These are phyloP conservation scores for Leccinum subtestaceum DNA, from an alignment of 768 basidiomycete species.

Conservation along the genomic window DNA sequence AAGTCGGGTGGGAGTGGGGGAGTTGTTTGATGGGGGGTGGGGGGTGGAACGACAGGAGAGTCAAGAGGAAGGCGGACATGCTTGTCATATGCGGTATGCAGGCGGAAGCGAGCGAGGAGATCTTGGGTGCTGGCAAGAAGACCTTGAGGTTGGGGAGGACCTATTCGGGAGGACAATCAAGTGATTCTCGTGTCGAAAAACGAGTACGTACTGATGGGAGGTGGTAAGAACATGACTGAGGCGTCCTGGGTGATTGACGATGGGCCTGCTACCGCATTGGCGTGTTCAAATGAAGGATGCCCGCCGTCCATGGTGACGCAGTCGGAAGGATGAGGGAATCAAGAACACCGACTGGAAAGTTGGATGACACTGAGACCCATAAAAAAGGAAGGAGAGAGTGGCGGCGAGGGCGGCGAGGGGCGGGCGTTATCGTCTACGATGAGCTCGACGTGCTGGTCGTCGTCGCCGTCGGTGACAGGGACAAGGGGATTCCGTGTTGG, in stretches of 20 bases:
- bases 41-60: conserved; percentile 21
- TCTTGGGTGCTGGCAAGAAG: conserved; percentile 76
- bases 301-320: conserved; percentile 31
- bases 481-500: conserved; percentile 36
- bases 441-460: conserved; percentile 27
- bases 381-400: conserved; percentile 4
- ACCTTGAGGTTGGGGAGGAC: conserved; percentile 33
- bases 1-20: conserved; percentile 50
- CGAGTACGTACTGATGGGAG: conserved; percentile 31
- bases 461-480: conserved; percentile 35
- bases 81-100: conserved; percentile 75
- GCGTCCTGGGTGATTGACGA: conserved; percentile 37
- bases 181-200: conserved; percentile 3
- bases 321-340: conserved; percentile 21
- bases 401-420: neutral
- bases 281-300: conserved; percentile 29
- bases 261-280: conserved; percentile 64
- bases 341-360: conserved; percentile 19
- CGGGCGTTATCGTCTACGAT: conserved; percentile 32
- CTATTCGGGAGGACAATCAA: conserved; percentile 24
- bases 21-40: conserved; percentile 32
- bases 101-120: conserved; percentile 67
- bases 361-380: conserved; percentile 16
- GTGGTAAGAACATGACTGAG: conserved; percentile 28
- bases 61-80: conserved; percentile 60